Percentiles rank a stretch among this genome's conserved stretches.
Evolutionary conservation across 108 stramenopile genomes (phyloP).

Genomic region (Pelagomonas calceolata): DNA sequence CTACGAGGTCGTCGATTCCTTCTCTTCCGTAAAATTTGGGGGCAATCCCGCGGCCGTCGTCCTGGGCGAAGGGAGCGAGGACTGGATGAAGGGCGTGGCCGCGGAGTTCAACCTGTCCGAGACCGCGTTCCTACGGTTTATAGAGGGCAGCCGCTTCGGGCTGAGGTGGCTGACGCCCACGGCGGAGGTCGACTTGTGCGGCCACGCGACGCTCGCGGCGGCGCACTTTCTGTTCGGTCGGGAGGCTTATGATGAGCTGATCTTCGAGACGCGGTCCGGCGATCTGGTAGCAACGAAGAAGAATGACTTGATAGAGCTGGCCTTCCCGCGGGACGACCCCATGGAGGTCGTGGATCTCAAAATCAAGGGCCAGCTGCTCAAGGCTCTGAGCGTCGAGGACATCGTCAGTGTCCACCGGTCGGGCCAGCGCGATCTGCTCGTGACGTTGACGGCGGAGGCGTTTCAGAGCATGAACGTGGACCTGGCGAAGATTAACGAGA

Average conservation of each 20-base stretch:
- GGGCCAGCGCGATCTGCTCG: background rate
- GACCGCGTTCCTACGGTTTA: constrained; percentile 66
- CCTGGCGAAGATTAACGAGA: background rate
- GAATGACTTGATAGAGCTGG: constrained; percentile 17
- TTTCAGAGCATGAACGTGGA: background rate
- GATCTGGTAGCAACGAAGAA: background rate
- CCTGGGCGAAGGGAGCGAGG: constrained; percentile 38
- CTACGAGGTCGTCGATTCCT: constrained; percentile 58
- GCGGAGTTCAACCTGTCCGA: constrained; percentile 83
- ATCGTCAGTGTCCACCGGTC: background rate
- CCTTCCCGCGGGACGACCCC: constrained; percentile 22
- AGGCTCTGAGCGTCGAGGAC: background rate
- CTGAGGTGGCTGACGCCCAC: constrained; percentile 44
- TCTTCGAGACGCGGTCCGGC: constrained; percentile 21
- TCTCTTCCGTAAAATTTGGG: constrained; percentile 51
- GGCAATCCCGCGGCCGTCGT: constrained; percentile 96
- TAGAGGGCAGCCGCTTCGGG: constrained; percentile 1
- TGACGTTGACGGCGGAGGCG: background rate
- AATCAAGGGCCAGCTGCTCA: background rate
- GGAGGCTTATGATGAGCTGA: background rate
- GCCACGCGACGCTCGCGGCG: constrained; percentile 57
- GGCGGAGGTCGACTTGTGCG: constrained; percentile 80
- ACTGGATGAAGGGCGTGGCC: constrained; percentile 80
- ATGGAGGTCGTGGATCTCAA: background rate
- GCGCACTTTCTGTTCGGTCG: constrained; percentile 37